These are phyloP conservation scores for Trametes elegans DNA, from an alignment of 768 basidiomycete species.

Conservation along the genomic window DNA sequence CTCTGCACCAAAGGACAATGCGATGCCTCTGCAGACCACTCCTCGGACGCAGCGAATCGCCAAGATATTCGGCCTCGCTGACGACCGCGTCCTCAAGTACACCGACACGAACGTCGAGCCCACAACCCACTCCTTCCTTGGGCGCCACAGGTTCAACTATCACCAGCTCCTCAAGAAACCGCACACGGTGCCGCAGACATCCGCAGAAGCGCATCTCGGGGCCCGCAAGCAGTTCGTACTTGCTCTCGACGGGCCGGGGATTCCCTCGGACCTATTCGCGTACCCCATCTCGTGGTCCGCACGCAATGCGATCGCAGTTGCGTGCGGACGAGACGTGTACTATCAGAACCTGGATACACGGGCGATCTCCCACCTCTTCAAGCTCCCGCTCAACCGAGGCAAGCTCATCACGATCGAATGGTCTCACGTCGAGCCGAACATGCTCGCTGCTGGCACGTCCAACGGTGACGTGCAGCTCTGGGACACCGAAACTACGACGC, in stretches of 20 bases:
- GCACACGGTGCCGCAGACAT: constrained; percentile 36
- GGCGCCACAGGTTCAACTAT: constrained; percentile 50
- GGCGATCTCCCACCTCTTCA: constrained; percentile 50
- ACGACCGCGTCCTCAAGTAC: constrained; percentile 55
- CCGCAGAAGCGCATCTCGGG: constrained; percentile 58
- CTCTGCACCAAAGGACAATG: constrained; percentile 46
- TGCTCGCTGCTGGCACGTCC: constrained; percentile 53
- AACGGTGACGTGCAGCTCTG: constrained; percentile 52
- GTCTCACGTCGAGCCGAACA: constrained; percentile 40
- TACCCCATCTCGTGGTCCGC: constrained; percentile 62
- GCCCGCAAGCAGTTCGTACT: constrained; percentile 52
- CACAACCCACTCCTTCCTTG: constrained; percentile 41
- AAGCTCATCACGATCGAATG: constrained; percentile 50
- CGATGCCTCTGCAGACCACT: constrained; percentile 57
- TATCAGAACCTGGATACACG: constrained; percentile 61
- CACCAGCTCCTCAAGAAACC: constrained; percentile 46
- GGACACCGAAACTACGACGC: constrained; percentile 40
- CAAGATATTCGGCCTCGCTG: constrained; percentile 56
- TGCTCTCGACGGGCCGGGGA: constrained; percentile 64
- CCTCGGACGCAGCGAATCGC: constrained; percentile 69
- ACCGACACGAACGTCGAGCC: constrained; percentile 35
- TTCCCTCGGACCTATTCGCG: constrained; percentile 51
- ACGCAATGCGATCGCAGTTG: constrained; percentile 59
- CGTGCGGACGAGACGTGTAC: constrained; percentile 57
- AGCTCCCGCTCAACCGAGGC: constrained; percentile 34